Conservation (phyloP, 441 rosid genomes). For the Adansonia grandidieri region DNA sequence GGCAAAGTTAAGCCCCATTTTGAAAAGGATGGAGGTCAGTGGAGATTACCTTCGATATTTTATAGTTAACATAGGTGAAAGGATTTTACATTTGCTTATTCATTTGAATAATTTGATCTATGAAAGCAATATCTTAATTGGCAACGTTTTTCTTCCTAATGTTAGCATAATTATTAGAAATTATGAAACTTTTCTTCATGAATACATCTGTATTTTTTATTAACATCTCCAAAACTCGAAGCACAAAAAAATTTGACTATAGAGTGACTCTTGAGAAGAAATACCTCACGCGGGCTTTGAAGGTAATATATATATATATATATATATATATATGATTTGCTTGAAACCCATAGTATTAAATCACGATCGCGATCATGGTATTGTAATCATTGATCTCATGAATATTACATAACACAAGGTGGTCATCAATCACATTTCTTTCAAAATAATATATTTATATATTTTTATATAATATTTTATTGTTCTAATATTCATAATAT, state of each 20-base stretch:
- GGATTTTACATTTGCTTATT: neutral
- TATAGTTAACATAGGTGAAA: slow-evolving; percentile 46
- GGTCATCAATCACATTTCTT: no score
- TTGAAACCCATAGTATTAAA: no score
- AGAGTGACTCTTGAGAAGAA: slow-evolving; percentile 49
- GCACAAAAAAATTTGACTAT: slow-evolving; percentile 65
- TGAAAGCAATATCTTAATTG: neutral
- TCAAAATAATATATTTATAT: no score
- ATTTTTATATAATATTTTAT: no score
- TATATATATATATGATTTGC: no score
- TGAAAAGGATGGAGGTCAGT: slow-evolving; percentile 22
- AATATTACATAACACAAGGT: no score
- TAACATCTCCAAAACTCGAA: slow-evolving; percentile 52
- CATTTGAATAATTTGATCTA: neutral
- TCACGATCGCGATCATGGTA: no score
- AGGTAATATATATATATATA: slow-evolving; percentile 34
- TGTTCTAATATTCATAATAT: no score
- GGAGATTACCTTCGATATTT: slow-evolving; percentile 64
- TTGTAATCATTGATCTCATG: no score
- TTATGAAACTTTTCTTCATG: slow-evolving; percentile 49
- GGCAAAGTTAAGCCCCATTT: slow-evolving; percentile 46
- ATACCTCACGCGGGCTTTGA: slow-evolving; percentile 54
- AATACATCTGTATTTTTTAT: slow-evolving; percentile 58
- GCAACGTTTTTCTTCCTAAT: neutral
- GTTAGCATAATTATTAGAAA: slow-evolving; percentile 30